These are phyloP conservation scores for Coniochaeta hoffmannii DNA, from an alignment of 2,329 filamentous ascomycete species.

Conservation along the genomic window DNA sequence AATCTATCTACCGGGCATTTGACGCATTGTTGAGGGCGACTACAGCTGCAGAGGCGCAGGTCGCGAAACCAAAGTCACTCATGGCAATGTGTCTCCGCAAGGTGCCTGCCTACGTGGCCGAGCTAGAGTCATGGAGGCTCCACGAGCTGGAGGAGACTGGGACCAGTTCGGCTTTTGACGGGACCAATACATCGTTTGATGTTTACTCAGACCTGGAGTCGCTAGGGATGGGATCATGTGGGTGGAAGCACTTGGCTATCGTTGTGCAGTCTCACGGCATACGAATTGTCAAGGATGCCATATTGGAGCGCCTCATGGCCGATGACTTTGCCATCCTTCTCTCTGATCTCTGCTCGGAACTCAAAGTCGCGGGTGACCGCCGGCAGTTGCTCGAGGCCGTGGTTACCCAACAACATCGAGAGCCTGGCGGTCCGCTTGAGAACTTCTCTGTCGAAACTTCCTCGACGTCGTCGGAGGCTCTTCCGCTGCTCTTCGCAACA, in stretches of 20 bases:
- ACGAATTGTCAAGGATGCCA: slow-evolving; percentile 32
- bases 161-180: slow-evolving; percentile 24
- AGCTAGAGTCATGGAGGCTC: slow-evolving; percentile 34
- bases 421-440: slow-evolving; percentile 17
- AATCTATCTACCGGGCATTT: slow-evolving; percentile 36
- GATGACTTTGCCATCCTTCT: slow-evolving; percentile 31
- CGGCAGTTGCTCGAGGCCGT: slow-evolving; percentile 31
- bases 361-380: slow-evolving; percentile 29
- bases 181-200: slow-evolving; percentile 30
- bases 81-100: slow-evolving; percentile 40
- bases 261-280: slow-evolving; percentile 41
- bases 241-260: slow-evolving; percentile 37
- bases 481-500: not conserved
- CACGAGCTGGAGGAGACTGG: slow-evolving; percentile 29
- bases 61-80: slow-evolving; percentile 28
- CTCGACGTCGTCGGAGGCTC: not conserved
- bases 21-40: slow-evolving; percentile 37
- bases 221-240: slow-evolving; percentile 27
- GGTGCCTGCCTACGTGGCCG: slow-evolving; percentile 38
- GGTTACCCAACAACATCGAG: slow-evolving; percentile 24
- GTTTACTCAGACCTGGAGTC: slow-evolving; percentile 42
- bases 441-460: not conserved
- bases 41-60: slow-evolving; percentile 13
- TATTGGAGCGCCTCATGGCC: slow-evolving; percentile 32
- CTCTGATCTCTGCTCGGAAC: slow-evolving; percentile 31